Evolutionary conservation across 768 basidiomycete genomes (phyloP), one percentile per base, ranked within the genome.

Genomic region (Clavaria fumosa): DNA sequence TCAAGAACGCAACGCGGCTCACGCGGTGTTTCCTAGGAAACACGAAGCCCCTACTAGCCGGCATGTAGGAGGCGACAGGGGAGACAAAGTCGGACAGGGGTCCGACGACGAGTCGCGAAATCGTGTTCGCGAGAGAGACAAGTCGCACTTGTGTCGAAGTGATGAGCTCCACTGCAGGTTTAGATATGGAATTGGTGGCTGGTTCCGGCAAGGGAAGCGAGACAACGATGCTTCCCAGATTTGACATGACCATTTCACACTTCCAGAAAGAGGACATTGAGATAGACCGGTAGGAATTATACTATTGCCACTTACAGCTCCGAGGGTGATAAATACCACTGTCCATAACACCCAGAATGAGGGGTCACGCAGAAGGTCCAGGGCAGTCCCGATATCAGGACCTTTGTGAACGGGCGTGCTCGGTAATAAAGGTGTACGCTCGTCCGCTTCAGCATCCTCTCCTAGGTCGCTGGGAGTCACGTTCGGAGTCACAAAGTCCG

Each of bases 211-310:
- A n/a, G 6, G 73, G 70, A 23, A 84, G 65, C 10, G 83, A 75
- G 3, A 77, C 56, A 10, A 78, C 67, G 35, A 86, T 78, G 1
- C 78, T 73, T 24, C 81, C 83, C 33, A 88, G 75, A 48, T 84
- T 88, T 14, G 81, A 77, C 14, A 86, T 74, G 15, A 88, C 64
- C 81, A 83, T 85, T 53, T 85, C 82, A 32, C 68, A 70, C 78
- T 82, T n/a, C n/a, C n/a, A n/a, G 38, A 4, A 12, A 27, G 31
- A 41, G 3, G 23, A n/a, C n/a, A n/a, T n/a, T n/a, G n/a, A n/a
- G n/a, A n/a, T n/a, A n/a, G n/a, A n/a, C n/a, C n/a, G n/a, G n/a
- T n/a, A n/a, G n/a, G n/a, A n/a, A n/a, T n/a, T n/a, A n/a, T n/a
- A n/a, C n/a, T n/a, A 36, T 35, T 23, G 10, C 11, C 30, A n/a